Evolutionary conservation across 257 asterid genomes (phyloP).

Genomic region (Rhazya stricta): DNA sequence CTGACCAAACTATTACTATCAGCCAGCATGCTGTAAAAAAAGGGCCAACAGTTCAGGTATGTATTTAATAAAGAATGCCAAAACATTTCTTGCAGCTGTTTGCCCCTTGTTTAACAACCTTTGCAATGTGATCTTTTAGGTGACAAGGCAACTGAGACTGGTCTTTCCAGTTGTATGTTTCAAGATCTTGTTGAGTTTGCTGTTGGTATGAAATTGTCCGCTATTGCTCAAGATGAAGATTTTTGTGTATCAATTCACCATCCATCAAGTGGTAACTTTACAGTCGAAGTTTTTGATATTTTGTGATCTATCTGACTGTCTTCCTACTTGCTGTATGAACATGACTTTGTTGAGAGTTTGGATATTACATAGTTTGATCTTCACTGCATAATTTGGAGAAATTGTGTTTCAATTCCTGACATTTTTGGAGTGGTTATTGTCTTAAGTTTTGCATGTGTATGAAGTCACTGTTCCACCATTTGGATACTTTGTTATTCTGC

Average conservation of each 20-base stretch:
- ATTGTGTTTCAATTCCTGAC: not conserved
- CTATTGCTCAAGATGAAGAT: conserved; percentile 43
- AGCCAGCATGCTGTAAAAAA: conserved; percentile 68
- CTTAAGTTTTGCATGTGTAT: not conserved
- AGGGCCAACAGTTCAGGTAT: conserved; percentile 54
- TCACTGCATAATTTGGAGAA: not conserved
- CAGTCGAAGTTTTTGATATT: conserved; percentile 5
- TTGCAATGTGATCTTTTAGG: conserved; percentile 30
- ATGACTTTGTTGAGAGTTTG: not conserved
- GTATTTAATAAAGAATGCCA: conserved; percentile 6
- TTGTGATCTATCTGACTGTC: conserved; percentile 9
- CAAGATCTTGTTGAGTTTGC: conserved; percentile 63
- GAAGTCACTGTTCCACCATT: not conserved
- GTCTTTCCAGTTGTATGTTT: conserved; percentile 54
- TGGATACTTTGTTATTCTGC: too few relatives aligned
- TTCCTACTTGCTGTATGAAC: conserved; percentile 4
- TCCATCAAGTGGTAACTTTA: conserved; percentile 71
- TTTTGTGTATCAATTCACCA: conserved; percentile 44
- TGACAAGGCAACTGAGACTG: conserved; percentile 36
- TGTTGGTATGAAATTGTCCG: conserved; percentile 59
- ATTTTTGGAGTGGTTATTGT: not conserved
- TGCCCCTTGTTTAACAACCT: not conserved
- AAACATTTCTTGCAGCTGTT: not conserved
- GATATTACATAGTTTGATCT: not conserved
- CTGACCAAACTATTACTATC: conserved; percentile 22